Percentiles rank a stretch among this genome's conserved stretches.
Conservation (phyloP, 805 yeast species). For the Metschnikowia kunwiensis region DNA sequence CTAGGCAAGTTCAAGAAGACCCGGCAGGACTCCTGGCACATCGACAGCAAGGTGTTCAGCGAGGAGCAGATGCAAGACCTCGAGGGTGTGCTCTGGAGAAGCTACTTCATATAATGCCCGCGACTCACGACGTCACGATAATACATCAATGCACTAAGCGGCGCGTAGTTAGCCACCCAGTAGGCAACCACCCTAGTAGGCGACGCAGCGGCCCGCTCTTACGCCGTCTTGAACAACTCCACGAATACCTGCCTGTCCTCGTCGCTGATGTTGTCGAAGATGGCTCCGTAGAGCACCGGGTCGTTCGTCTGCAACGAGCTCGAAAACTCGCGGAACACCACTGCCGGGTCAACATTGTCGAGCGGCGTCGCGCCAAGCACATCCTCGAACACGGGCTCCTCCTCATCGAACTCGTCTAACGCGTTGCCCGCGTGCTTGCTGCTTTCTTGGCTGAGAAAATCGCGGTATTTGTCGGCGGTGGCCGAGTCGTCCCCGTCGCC, state of each 20-base stretch:
- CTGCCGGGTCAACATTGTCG: constrained; percentile 16
- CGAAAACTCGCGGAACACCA: constrained; percentile 17
- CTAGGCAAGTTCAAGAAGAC: constrained; percentile 85
- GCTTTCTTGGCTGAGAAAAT: constrained; percentile 46
- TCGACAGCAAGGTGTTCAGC: constrained; percentile 72
- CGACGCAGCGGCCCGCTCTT: background rate
- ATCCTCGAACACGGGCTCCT: constrained; percentile 22
- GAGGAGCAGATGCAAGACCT: constrained; percentile 81
- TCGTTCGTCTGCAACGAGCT: constrained; percentile 13
- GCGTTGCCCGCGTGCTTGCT: constrained; percentile 28
- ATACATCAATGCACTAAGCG: no score
- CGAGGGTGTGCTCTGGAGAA: constrained; percentile 92
- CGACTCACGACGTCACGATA: background rate
- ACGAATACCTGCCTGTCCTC: constrained; percentile 15
- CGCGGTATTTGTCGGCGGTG: constrained; percentile 43
- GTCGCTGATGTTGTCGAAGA: constrained; percentile 16
- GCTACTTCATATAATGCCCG: constrained; percentile 67
- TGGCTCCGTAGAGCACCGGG: constrained; percentile 13
- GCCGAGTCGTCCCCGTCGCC: constrained; percentile 24
- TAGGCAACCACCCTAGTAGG: no score
- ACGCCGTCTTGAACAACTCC: constrained; percentile 5
- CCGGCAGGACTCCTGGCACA: constrained; percentile 94
- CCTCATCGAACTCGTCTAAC: constrained; percentile 21
- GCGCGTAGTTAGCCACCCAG: no score
- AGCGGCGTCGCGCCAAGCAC: constrained; percentile 24